Conservation (phyloP, 805 yeast genomes). For the Kodamaea neixiangensis region DNA sequence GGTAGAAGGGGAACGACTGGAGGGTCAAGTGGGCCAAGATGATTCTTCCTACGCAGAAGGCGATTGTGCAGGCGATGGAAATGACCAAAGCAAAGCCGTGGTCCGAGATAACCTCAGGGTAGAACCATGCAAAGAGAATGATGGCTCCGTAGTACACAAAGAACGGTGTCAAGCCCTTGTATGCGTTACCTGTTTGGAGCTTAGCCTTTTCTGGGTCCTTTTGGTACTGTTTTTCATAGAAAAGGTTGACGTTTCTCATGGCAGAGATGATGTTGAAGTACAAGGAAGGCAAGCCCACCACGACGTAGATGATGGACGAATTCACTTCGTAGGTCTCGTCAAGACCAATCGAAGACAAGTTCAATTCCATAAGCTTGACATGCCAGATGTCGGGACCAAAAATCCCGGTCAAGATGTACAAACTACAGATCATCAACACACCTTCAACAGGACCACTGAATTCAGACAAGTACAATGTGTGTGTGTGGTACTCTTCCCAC, state of each 20-base stretch:
- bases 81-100: constrained; percentile 59
- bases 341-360: constrained; percentile 37
- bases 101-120: constrained; percentile 51
- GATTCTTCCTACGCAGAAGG: constrained; percentile 88
- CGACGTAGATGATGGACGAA: constrained; percentile 44
- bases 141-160: constrained; percentile 53
- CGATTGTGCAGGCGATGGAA: constrained; percentile 73
- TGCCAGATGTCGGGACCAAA: constrained; percentile 74
- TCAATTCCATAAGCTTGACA: constrained; percentile 38
- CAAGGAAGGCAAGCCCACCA: constrained; percentile 55
- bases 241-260: constrained; percentile 55
- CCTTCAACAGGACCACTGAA: constrained; percentile 97
- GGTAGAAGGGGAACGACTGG: constrained; percentile 72
- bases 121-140: constrained; percentile 46
- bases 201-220: constrained; percentile 25
- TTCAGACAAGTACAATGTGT: constrained; percentile 70
- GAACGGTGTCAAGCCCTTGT: constrained; percentile 68
- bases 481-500: constrained; percentile 96
- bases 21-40: constrained; percentile 83
- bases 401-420: constrained; percentile 64
- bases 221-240: constrained; percentile 38
- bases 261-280: constrained; percentile 71
- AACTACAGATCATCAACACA: constrained; percentile 58
- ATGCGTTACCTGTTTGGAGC: constrained; percentile 43
- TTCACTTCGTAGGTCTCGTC: constrained; percentile 33